Evolutionary conservation across 805 yeast genomes (phyloP).

Genomic region (Teunomyces kruisii): DNA sequence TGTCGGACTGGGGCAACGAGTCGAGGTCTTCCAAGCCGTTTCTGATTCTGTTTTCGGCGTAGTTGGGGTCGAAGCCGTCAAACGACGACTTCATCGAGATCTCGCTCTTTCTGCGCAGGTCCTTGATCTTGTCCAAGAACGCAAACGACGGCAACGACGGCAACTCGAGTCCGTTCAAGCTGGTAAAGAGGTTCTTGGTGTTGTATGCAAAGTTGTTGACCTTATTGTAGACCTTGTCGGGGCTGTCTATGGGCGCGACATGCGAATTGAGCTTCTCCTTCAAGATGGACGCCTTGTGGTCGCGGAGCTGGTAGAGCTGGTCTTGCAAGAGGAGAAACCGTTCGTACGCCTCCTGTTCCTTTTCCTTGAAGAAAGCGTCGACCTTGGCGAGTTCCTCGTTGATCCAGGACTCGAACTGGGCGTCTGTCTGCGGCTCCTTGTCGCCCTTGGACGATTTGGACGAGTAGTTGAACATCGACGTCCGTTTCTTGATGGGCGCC

Average conservation of each 20-base stretch:
- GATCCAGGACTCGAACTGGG: conserved; percentile 65
- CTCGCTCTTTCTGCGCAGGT: neutral
- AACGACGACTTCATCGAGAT: neutral
- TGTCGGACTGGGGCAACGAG: conserved; percentile 1
- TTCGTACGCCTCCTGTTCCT: conserved; percentile 59
- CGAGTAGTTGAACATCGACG: conserved; percentile 24
- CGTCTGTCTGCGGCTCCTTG: conserved; percentile 33
- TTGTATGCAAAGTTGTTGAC: conserved; percentile 31
- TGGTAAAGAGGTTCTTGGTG: conserved; percentile 22
- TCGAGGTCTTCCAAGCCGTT: conserved; percentile 24
- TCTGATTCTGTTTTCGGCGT: conserved; percentile 37
- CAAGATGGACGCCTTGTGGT: conserved; percentile 38
- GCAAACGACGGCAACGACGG: conserved; percentile 42
- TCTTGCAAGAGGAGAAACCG: conserved; percentile 63
- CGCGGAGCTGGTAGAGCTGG: conserved; percentile 63
- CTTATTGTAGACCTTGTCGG: conserved; percentile 16
- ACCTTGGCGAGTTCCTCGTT: conserved; percentile 60
- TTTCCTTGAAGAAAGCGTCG: conserved; percentile 57
- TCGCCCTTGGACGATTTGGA: conserved; percentile 17
- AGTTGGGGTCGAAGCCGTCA: conserved; percentile 26
- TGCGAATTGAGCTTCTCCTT: conserved; percentile 10
- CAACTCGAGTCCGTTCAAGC: conserved; percentile 32
- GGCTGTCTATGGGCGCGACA: conserved; percentile 2
- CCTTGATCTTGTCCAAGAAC: conserved; percentile 19
- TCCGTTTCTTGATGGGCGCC: conserved; percentile 7